A percentile compares a stretch with the other conserved stretches of the same genome.
phyloP scores from a whole-genome alignment of 768 basidiomycete species.

The Trametes elegans region DNA sequence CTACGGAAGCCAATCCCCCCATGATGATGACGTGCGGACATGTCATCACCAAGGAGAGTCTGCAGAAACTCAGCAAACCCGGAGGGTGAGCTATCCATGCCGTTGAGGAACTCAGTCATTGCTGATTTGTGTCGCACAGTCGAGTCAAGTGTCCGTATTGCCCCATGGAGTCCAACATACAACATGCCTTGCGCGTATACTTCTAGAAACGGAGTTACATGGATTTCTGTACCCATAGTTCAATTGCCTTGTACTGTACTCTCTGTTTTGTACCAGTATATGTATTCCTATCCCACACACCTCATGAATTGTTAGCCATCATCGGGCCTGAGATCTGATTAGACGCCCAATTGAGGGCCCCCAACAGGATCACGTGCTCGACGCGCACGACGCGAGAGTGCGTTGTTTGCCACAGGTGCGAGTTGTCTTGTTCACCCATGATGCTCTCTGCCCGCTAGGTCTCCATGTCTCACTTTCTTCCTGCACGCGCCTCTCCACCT shows the following conservation, averaged over 20 bases:
- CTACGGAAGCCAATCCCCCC: conserved; percentile 89
- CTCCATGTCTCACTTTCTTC: conserved; percentile 34
- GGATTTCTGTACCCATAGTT: not conserved
- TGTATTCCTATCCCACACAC: not conserved
- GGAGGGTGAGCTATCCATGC: conserved; percentile 57
- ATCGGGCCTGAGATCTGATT: not conserved
- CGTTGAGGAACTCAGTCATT: too few species aligned
- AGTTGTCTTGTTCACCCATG: conserved; percentile 1
- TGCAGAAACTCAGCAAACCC: conserved; percentile 85
- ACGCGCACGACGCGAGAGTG: conserved; percentile 16
- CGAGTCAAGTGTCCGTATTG: conserved; percentile 98
- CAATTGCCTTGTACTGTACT: not conserved
- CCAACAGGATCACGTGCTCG: conserved; percentile 15
- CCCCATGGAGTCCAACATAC: conserved; percentile 69
- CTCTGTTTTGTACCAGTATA: not conserved
- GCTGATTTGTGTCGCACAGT: conserved; percentile 37
- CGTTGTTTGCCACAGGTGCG: conserved; percentile 9
- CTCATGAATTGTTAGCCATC: not conserved
- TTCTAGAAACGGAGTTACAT: conserved; percentile 40
- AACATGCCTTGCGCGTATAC: conserved; percentile 58
- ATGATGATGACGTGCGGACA: conserved; percentile 99
- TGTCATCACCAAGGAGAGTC: conserved; percentile 89
- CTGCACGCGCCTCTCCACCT: conserved; percentile 35
- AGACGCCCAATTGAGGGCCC: not conserved
- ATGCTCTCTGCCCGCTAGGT: not conserved